Evolutionary conservation across 2,329 filamentous ascomycete species (phyloP), one percentile per base, ranked within the genome.

Genomic region (Rutstroemia sydowiana): DNA sequence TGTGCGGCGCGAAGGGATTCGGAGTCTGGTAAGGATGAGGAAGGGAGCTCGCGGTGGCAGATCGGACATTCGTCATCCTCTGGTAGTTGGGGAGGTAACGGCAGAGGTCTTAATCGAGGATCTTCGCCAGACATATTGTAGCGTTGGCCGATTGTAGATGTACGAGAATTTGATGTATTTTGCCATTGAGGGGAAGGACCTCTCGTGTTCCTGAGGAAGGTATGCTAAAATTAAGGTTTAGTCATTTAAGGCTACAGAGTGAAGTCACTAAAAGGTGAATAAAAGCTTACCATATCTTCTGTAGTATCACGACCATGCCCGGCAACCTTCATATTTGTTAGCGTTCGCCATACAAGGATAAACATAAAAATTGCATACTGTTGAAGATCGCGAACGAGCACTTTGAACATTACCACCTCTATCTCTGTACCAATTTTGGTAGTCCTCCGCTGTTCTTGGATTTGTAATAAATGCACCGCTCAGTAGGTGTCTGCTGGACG

Each of bases 1-100:
- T 85, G 82, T 28, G 71, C 66, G 60, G 82, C 79, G 30, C 81
- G 75, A 11, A 77, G 69, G 3, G 66, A 58, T 60, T 84, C 79
- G 51, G 70, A 79, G 55, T 82, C 74, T 2, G 74, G 66, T 2
- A 83, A 70, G 4, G 65, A 66, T 16, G 73, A 71, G 2, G 79
- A 76, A 0, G 87, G 85, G 3, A 90, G 73, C 67, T 89, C 85
- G 34, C 73, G 70, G 62, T 87, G 85, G 61, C 87, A 92, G 41
- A 91, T 78, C 0, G 87, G 87, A 56, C 87, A 92, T 61, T 88
- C 84, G 63, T 91, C 87, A 63, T 90, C 87, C 65, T 91, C 87
- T 5, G 75, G 73, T 61, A 78, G 74, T 51, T 76, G 78, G 1
- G 53, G 60, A 21, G 57, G 51, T 40, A 51, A 52, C 14, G 62